Conservation (phyloP, 169 alveolate species). For the Theileria parva region DNA sequence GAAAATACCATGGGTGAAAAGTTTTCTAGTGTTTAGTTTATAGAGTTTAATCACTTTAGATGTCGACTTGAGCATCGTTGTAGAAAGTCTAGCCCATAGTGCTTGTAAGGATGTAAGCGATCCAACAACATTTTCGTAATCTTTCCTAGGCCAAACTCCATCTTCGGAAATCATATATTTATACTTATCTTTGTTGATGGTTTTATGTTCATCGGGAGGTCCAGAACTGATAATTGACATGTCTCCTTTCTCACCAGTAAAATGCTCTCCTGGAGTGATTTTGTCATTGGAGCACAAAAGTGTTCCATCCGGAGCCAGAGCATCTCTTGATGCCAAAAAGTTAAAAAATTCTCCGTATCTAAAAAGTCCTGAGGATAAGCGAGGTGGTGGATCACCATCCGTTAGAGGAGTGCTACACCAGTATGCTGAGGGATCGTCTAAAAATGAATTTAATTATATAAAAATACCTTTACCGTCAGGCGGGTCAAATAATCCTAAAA, state of each 20-base stretch:
- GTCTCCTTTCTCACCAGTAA: constrained; percentile 61
- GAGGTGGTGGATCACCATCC: constrained; percentile 62
- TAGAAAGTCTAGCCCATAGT: constrained; percentile 64
- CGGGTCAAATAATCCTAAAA: constrained; percentile 31
- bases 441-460: constrained; percentile 3
- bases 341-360: neutral
- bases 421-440: constrained; percentile 43
- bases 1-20: constrained; percentile 26
- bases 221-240: constrained; percentile 12
- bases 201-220: constrained; percentile 42
- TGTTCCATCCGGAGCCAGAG: constrained; percentile 44
- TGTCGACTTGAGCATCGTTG: constrained; percentile 59
- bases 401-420: constrained; percentile 48
- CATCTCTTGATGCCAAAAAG: constrained; percentile 30
- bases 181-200: constrained; percentile 25
- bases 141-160: constrained; percentile 61
- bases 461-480: constrained; percentile 9
- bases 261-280: constrained; percentile 50
- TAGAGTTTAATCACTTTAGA: constrained; percentile 53
- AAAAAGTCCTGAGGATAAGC: constrained; percentile 64
- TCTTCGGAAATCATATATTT: constrained; percentile 36
- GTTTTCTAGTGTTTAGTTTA: constrained; percentile 43
- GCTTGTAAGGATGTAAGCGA: constrained; percentile 48
- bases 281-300: constrained; percentile 39
- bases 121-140: constrained; percentile 45